Evolutionary conservation across 768 basidiomycete species (phyloP), one percentile per base, ranked within the genome.

Genomic region (Boletus rubropictus): DNA sequence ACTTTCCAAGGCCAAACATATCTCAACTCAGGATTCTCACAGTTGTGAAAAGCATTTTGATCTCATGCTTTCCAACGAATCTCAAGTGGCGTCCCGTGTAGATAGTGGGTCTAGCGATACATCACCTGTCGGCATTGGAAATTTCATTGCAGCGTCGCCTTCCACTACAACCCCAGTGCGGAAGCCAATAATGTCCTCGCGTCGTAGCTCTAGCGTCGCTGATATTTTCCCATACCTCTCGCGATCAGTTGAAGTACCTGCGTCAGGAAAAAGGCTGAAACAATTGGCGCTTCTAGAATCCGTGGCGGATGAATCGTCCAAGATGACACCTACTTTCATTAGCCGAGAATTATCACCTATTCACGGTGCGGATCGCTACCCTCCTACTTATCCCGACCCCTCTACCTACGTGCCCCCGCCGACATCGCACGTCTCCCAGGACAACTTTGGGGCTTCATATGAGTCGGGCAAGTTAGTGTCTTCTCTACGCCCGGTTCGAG

Each of bases 171-270:
- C 57, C 34, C 31, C 61, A 5, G 47, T 52, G 24, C 59, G 57
- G 29, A 63, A 66, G 46, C 33, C 54, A 42, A 9, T 28, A 24
- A 39, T 44, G 46, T 58, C 61, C 22, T 68, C 64, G 39, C 66
- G 66, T 44, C 64, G 64, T 27, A 66, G 53, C 37, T 76, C 81
- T 31, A 74, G 74, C 31, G 75, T 76, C 18, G 77, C 82, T 12
- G 84, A 85, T 57, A 79, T 86, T 46, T 84, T 83, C 7, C 83
- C 85, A 0, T 86, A 87, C 61, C 67, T 86, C 42, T 69, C 78
- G 9, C 75, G 76, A 44, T 67, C 78, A 7, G 63, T 67, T 21
- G 81, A 78, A 51, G 67, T 79, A 9, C 76, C 80, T 7, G 68
- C 75, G 4, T 80, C 81, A 27, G 75, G 80, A 12, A 84, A 81